Evolutionary conservation across 192 early-diverging fungal genomes (phyloP).

Genomic region (Mortierella alpina): DNA sequence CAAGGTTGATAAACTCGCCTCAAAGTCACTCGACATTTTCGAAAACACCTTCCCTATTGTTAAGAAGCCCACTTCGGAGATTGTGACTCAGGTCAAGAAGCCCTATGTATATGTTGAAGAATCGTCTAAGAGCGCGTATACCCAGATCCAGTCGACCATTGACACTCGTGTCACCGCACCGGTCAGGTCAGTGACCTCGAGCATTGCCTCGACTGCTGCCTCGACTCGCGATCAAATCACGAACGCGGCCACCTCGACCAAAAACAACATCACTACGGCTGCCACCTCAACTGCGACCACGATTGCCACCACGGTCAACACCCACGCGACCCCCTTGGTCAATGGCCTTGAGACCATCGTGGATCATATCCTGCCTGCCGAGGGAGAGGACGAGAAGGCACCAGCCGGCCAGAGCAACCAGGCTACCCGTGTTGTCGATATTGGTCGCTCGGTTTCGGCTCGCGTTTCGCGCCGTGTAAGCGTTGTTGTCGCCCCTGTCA

Average conservation of each 20-base stretch:
- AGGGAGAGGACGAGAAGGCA: conserved; percentile 28
- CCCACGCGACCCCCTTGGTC: conserved; percentile 32
- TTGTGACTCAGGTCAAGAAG: conserved; percentile 67
- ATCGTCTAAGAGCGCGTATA: conserved; percentile 60
- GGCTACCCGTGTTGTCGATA: conserved; percentile 45
- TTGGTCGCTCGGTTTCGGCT: conserved; percentile 39
- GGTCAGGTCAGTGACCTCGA: conserved; percentile 64
- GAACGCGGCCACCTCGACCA: conserved; percentile 6
- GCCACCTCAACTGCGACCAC: conserved; percentile 61
- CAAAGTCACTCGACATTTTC: conserved; percentile 71
- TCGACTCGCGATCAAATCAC: conserved; percentile 43
- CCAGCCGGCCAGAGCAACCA: conserved; percentile 38
- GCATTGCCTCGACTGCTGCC: conserved; percentile 50
- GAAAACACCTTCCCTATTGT: conserved; percentile 72
- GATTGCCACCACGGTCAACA: conserved; percentile 56
- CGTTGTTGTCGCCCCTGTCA: conserved; percentile 27
- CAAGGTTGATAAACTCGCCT: conserved; percentile 69
- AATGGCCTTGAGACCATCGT: conserved; percentile 40
- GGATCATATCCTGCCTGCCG: conserved; percentile 40
- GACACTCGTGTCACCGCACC: conserved; percentile 66
- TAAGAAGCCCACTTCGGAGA: conserved; percentile 68
- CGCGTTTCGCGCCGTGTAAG: conserved; percentile 44
- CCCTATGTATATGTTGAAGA: conserved; percentile 54
- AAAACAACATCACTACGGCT: conserved; percentile 35
- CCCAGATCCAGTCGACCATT: conserved; percentile 60